Conservation (phyloP, 2,329 filamentous ascomycete genomes). For the Pseudonectria buxi region DNA sequence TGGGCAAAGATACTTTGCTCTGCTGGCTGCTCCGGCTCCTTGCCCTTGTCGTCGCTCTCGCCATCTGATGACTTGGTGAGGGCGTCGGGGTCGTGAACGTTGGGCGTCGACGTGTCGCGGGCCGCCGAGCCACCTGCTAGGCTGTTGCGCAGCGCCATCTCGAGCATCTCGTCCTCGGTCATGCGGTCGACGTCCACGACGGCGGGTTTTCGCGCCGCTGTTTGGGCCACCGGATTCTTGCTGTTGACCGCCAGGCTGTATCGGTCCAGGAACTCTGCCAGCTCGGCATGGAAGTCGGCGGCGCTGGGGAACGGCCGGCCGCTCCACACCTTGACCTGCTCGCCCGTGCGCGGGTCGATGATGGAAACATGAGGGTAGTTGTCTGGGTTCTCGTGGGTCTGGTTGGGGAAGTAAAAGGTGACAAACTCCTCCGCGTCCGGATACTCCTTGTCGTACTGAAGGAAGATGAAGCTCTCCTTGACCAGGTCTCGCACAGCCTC, state of each 20-base stretch:
- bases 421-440: constrained; percentile 72
- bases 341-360: constrained; percentile 88
- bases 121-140: constrained; percentile 46
- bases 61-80: constrained; percentile 61
- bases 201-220: constrained; percentile 54
- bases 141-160: constrained; percentile 88
- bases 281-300: constrained; percentile 78
- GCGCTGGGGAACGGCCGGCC: constrained; percentile 71
- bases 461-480: constrained; percentile 87
- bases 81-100: constrained; percentile 75
- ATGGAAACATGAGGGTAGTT: constrained; percentile 96
- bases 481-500: constrained; percentile 69
- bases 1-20: constrained; percentile 50
- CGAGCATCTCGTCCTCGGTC: constrained; percentile 96
- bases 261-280: constrained; percentile 93
- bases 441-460: constrained; percentile 89
- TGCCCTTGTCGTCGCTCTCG: constrained; percentile 51
- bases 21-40: constrained; percentile 33
- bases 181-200: constrained; percentile 74
- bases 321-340: constrained; percentile 95
- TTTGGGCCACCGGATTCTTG: constrained; percentile 83
- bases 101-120: constrained; percentile 36
- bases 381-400: constrained; percentile 69
- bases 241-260: constrained; percentile 84
- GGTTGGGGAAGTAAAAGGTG: constrained; percentile 76